These are phyloP conservation scores for Rhodotorula graminis DNA, from an alignment of 768 basidiomycete genomes.

Conservation along the genomic window DNA sequence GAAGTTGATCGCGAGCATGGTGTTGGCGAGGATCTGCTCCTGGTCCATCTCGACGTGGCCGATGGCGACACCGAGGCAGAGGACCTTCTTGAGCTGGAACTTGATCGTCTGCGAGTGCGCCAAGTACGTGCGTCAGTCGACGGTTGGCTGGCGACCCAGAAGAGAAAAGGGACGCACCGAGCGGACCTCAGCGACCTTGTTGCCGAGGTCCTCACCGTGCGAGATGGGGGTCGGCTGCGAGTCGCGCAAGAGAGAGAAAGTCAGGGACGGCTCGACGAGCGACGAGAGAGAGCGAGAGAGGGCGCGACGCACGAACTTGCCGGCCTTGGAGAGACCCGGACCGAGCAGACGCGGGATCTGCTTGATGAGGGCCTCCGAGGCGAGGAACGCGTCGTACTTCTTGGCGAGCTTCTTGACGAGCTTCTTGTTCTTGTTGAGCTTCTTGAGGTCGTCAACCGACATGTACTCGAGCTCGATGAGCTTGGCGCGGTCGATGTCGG, in stretches of 20 bases:
- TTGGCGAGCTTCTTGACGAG: conserved; percentile 95
- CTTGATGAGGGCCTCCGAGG: conserved; percentile 96
- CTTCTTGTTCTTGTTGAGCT: conserved; percentile 91
- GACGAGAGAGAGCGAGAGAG: too few species aligned
- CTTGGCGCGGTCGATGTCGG: conserved; percentile 97
- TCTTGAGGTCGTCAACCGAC: conserved; percentile 99
- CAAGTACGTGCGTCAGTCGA: neutral
- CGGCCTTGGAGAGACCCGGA: conserved; percentile 98
- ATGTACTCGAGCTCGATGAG: conserved; percentile 95
- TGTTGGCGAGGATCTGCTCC: conserved; percentile 92
- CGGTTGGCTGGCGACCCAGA: too few species aligned
- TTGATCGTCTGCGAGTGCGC: neutral
- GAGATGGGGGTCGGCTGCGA: conserved; percentile 85
- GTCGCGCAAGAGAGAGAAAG: neutral
- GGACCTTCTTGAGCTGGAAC: conserved; percentile 78
- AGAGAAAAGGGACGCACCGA: too few species aligned
- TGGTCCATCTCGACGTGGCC: conserved; percentile 97
- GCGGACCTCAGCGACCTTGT: conserved; percentile 90
- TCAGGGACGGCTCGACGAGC: neutral
- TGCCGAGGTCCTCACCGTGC: conserved; percentile 78
- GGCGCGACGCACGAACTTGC: conserved; percentile 42
- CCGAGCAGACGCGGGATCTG: conserved; percentile 99
- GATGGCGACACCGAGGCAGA: conserved; percentile 97
- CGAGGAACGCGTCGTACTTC: conserved; percentile 98
- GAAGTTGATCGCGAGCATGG: conserved; percentile 99